Evolutionary conservation across 2,329 filamentous ascomycete species (phyloP), one percentile per base, ranked within the genome.

Genomic region (Pseudocercospora macadamiae): DNA sequence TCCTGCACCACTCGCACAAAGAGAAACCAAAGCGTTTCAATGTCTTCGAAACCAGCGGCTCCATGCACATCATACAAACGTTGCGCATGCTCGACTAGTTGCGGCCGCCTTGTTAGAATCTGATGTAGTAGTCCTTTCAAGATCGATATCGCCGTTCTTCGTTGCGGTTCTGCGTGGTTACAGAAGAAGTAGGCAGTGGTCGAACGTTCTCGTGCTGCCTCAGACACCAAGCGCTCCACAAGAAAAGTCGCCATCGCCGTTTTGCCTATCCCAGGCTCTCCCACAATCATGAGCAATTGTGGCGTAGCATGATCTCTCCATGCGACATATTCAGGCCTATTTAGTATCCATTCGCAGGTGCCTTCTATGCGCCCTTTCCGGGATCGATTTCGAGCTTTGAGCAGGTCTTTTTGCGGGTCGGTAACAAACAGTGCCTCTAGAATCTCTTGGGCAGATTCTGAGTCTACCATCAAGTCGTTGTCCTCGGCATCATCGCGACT

Each of bases 241-340:
- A 57, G 36, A 28, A 57, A 51, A 9, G 55, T 57, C 3, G 47
- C 55, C 55, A 57, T 57, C 26, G 37, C 48, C 1, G 55, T 57
- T 36, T 57, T 57, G 26, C 55, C 55, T 7, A 57, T 57, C 6
- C 55, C 55, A 12, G 55, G 55, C 28, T 57, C 47, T 23, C 55
- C 55, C 8, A 37, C 36, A 42, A 53, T 16, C 34, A 53, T 39
- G 51, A 53, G 51, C 18, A 53, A 19, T 12, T 42, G 32, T n/a
- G 51, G 51, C 21, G 21, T 26, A 26, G 34, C 21, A 18, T 25
- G 34, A 3, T 53, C 32, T n/a, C 36, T 19, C 30, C 51, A 53
- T 19, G 14, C 32, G 36, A 25, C n/a, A 42, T 26, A 39, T 25
- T 28, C 21, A 6, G 32, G 25, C 19, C 36, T 16, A 10, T 37